Percentiles rank a stretch among this genome's conserved stretches.
Conservation (phyloP, 2,329 filamentous ascomycete species). For the Hymenoscyphus salicellus region DNA sequence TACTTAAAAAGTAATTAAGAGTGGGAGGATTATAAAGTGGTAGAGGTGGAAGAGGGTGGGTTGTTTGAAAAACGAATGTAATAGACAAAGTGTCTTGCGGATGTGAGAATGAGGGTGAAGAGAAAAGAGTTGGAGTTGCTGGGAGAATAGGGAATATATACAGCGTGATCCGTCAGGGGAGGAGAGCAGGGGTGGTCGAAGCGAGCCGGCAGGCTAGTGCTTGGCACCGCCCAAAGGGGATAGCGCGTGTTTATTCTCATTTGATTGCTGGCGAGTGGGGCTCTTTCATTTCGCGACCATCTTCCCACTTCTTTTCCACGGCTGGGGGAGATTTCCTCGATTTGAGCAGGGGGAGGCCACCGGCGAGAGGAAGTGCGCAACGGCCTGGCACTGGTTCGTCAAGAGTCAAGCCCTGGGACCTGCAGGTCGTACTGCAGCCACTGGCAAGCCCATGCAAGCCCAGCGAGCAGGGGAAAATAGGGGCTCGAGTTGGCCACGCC, state of each 20-base stretch:
- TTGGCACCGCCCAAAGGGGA: background rate
- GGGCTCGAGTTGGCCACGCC: background rate
- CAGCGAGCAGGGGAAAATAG: background rate
- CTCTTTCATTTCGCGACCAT: slow-evolving; percentile 4
- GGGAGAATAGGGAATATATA: background rate
- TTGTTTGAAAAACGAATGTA: slow-evolving; percentile 33
- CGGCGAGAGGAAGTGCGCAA: background rate
- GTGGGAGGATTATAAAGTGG: slow-evolving; percentile 13
- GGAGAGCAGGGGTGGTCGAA: background rate
- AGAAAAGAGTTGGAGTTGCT: slow-evolving; percentile 8
- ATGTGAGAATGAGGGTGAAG: slow-evolving; percentile 20
- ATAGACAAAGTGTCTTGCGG: slow-evolving; percentile 33
- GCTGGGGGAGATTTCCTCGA: background rate
- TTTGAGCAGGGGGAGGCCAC: no score
- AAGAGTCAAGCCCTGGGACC: background rate
- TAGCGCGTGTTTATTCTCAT: background rate
- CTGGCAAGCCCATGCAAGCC: background rate
- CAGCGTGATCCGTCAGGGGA: background rate
- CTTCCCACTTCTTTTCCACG: no score
- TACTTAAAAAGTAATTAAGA: slow-evolving; percentile 27
- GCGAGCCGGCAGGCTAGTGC: background rate
- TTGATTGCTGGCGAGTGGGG: background rate
- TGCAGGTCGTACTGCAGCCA: background rate
- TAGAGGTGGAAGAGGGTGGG: slow-evolving; percentile 16
- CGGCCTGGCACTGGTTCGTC: background rate